Conservation (phyloP, 2,329 filamentous ascomycete genomes). For the Chaetomiaceae sp. region DNA sequence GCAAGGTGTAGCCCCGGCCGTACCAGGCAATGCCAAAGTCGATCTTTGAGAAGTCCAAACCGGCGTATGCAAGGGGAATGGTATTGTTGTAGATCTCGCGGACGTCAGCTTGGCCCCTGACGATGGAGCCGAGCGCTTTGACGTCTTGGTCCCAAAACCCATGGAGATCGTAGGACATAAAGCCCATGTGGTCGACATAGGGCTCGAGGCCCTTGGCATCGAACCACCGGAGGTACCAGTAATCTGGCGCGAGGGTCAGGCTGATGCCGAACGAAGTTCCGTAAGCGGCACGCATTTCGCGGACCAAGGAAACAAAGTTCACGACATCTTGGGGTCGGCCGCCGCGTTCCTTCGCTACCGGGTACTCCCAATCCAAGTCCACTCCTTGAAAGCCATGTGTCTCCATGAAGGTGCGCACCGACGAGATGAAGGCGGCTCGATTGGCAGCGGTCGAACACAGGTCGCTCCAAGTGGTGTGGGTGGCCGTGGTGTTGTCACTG, state of each 20-base stretch:
- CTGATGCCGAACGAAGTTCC: slow-evolving; percentile 38
- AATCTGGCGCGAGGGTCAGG: slow-evolving; percentile 33
- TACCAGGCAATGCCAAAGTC: slow-evolving; percentile 46
- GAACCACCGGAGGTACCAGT: slow-evolving; percentile 37
- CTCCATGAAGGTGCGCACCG: slow-evolving; percentile 23
- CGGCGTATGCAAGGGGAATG: slow-evolving; percentile 38
- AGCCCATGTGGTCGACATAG: slow-evolving; percentile 35
- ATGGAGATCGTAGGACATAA: slow-evolving; percentile 40
- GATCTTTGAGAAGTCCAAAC: slow-evolving; percentile 37
- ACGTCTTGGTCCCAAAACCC: slow-evolving; percentile 37
- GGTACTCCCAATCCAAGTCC: slow-evolving; percentile 46
- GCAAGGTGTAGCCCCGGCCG: slow-evolving; percentile 40
- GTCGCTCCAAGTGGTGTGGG: slow-evolving; percentile 27
- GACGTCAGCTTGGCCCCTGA: slow-evolving; percentile 40
- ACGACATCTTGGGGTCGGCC: slow-evolving; percentile 33
- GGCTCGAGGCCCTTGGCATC: slow-evolving; percentile 34
- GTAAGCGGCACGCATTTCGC: slow-evolving; percentile 34
- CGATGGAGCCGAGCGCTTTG: slow-evolving; percentile 28
- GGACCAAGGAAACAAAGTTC: slow-evolving; percentile 35
- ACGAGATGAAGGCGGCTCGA: slow-evolving; percentile 34
- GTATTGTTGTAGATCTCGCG: slow-evolving; percentile 24
- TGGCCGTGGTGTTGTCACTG: slow-evolving; percentile 25
- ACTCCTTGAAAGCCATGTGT: slow-evolving; percentile 38
- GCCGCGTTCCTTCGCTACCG: slow-evolving; percentile 32
- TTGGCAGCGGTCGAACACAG: slow-evolving; percentile 13